Percentiles rank a stretch among this genome's conserved stretches.
Conservation (phyloP, 176 grass and related monocot genomes). For the Ensete glaucum region DNA sequence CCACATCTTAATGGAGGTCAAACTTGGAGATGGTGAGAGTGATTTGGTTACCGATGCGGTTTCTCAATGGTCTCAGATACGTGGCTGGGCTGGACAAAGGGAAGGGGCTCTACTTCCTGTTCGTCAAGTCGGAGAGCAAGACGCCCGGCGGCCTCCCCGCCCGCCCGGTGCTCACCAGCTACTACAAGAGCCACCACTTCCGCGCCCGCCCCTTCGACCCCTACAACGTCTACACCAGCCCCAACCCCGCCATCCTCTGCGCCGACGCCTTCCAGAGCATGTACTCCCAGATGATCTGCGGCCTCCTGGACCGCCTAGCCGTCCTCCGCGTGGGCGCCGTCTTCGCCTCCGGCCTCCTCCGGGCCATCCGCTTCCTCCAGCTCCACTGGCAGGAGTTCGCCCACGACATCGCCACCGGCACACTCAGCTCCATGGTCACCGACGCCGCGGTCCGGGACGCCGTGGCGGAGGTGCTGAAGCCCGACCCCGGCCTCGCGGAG, state of each 20-base stretch:
- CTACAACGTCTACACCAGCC: slow-evolving; percentile 86
- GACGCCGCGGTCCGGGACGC: slow-evolving; percentile 52
- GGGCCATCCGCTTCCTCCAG: slow-evolving; percentile 83
- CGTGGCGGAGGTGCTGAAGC: slow-evolving; percentile 41
- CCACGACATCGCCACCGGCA: slow-evolving; percentile 51
- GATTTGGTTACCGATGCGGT: too few relatives aligned
- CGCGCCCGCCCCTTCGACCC: slow-evolving; percentile 68
- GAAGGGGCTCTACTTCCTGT: slow-evolving; percentile 88
- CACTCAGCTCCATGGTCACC: slow-evolving; percentile 27
- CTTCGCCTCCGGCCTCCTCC: slow-evolving; percentile 87
- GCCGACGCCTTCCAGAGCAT: slow-evolving; percentile 86
- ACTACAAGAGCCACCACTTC: slow-evolving; percentile 96
- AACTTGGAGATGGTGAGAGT: too few relatives aligned
- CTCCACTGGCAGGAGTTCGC: slow-evolving; percentile 65
- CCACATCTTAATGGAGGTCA: too few relatives aligned
- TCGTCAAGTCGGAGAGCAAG: slow-evolving; percentile 84
- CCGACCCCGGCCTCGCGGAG: slow-evolving; percentile 38
- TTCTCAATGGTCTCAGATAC: slow-evolving; percentile 25
- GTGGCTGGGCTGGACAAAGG: slow-evolving; percentile 82
- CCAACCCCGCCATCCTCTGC: slow-evolving; percentile 79
- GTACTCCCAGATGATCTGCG: slow-evolving; percentile 92
- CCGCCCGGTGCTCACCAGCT: slow-evolving; percentile 78
- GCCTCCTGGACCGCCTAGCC: slow-evolving; percentile 46
- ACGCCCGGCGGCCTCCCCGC: slow-evolving; percentile 71
- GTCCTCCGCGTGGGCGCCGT: slow-evolving; percentile 92